phyloP scores from a whole-genome alignment of 805 yeast genomes.

The Yamadazyma olivae region DNA sequence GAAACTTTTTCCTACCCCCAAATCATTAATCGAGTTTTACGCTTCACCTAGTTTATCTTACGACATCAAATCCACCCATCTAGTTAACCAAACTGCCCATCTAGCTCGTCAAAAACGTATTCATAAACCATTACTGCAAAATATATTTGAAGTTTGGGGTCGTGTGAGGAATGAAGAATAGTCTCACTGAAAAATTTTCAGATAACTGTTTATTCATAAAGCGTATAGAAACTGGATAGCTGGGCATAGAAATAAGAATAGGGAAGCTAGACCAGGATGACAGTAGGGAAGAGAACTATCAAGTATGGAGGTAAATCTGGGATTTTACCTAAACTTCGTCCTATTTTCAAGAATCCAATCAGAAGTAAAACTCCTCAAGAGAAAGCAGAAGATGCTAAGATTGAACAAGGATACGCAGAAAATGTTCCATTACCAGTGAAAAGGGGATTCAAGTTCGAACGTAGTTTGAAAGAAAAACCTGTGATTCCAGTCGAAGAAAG shows the following conservation, averaged over 20 bases:
- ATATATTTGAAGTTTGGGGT: conserved; percentile 60
- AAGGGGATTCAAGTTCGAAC: conserved; percentile 40
- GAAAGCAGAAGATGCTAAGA: conserved; percentile 40
- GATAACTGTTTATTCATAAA: no score
- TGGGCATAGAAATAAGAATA: no score
- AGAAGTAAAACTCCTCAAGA: conserved; percentile 47
- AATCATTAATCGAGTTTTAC: conserved; percentile 42
- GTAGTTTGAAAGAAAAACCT: conserved; percentile 51
- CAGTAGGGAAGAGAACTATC: conserved; percentile 48
- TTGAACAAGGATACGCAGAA: conserved; percentile 65
- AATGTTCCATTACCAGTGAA: conserved; percentile 66
- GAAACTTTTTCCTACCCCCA: conserved; percentile 66
- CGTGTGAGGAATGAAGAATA: neutral
- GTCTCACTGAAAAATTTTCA: neutral
- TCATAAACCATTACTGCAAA: conserved; percentile 48
- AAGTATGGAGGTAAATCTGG: conserved; percentile 72
- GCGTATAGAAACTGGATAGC: no score
- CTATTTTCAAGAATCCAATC: conserved; percentile 67
- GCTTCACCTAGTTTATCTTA: neutral
- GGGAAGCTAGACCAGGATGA: neutral
- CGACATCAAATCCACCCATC: neutral
- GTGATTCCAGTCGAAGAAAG: conserved; percentile 59
- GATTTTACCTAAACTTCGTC: conserved; percentile 73
- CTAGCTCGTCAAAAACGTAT: conserved; percentile 49
- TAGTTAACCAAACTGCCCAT: neutral